Base-by-base conservation (phyloP, 2,329 filamentous ascomycete species). In the Trichoderma harzianum region DNA sequence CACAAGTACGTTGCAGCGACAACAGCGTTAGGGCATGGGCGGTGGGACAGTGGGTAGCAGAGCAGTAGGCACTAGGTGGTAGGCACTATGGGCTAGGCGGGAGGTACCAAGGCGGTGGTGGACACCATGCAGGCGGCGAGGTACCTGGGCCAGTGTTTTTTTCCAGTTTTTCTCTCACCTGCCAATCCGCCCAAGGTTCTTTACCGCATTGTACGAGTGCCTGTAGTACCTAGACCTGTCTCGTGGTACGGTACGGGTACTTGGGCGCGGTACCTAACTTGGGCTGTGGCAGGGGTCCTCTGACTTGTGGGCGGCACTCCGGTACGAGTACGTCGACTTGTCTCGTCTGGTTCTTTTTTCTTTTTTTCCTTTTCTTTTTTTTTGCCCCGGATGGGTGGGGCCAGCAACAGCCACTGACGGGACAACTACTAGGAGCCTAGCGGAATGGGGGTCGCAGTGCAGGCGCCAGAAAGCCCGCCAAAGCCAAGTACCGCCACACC, bases 371-470 rank as follows among this genome's bases (percentile, higher is more conserved):
- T 16, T 34, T 28, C 51, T 51, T 30, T 21, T 24, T 28, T 28
- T 67, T 68, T 69, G 55, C 66, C 58, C 57, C 68, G 63, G 71
- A 62, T 51, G 60, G 34, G 61, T 60, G 65, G 66, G 66, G 61
- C 66, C 65, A 26, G 51, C 16, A 47, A 65, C 47, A 58, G 71
- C 71, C 71, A 72, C 71, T 72, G 71, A 72, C 71, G 71, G 71
- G 71, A 69, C 71, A 72, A 72, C 70, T 72, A 72, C 70, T 72
- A 72, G 24, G 39, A 68, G 55, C 43, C 64, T 72, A 72, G 64
- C 63, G 64, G 63, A 68, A 68, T 68, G 63, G 70, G 63, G 63
- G 64, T 68, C 69, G 61, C 69, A 57, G 69, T 34, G 24, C 51
- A 43, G 58, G 16, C 39, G 55, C 36, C 66, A 62, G 43, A 70